Evolutionary conservation across 768 basidiomycete genomes (phyloP), one percentile per base, ranked within the genome.

Genomic region (Tylopilus rubrobrunneus): DNA sequence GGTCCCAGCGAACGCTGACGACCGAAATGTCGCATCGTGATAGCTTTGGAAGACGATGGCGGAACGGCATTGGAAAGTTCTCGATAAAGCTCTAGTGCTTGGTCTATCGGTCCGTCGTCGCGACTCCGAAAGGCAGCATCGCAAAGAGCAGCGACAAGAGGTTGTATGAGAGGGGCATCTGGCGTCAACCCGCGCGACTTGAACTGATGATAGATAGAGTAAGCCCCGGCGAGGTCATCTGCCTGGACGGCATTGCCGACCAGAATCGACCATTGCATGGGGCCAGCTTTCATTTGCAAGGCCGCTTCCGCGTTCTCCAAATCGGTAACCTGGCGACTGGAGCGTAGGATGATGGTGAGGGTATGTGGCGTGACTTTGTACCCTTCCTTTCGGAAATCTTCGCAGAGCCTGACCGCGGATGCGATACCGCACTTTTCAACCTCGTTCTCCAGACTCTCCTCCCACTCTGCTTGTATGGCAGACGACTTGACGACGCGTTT

Each of bases 121-220:
- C 72, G 71, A 19, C 62, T 57, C 19, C 63, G 68, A 27, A 74
- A 61, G 27, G 69, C 64, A 19, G 67, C 61, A 25, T 71, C 70
- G 62, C 81, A 82, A 19, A 88, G 68, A 15, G 69, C 65, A 27
- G 70, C 76, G 25, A 90, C 71, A 3, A 89, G 64, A 4, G 82
- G 82, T n/a, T 74, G 74, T 19, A 85, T 69, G 47, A 87, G 69
- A 43, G 68, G 70, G 7, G 79, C 73, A 27, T 80, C 79, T 5
- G 81, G 81, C 4, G 58, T 60, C 19, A 84, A 64, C 23, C 79
- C 79, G 12, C 71, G 65, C 11, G 63, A 56, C 55, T 70, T 74
- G 51, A 79, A 73, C 36, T 74, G 68, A 25, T 75, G 60, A 63
- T 86, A 89, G 17, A 84, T 70, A 4, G 70, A 64, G 25, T 83